These are phyloP conservation scores for Triticum dicoccoides DNA, from an alignment of 176 grass and related monocot genomes.

Conservation along the genomic window DNA sequence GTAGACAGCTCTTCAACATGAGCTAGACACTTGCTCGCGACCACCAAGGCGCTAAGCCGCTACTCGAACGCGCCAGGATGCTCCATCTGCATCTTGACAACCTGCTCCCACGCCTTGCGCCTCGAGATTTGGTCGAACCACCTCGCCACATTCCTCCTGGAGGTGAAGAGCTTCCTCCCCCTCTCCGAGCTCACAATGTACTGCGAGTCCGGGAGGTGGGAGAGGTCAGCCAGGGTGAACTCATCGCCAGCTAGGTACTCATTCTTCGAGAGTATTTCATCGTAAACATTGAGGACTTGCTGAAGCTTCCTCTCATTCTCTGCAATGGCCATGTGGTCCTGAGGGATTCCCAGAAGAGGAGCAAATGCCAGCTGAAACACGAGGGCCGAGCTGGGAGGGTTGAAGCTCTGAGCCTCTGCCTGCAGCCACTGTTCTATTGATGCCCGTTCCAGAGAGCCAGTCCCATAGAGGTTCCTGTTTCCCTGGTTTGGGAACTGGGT, in stretches of 20 bases:
- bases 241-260: slow-evolving; percentile 52
- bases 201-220: slow-evolving; percentile 68
- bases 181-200: slow-evolving; percentile 57
- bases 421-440: slow-evolving; percentile 89
- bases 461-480: slow-evolving; percentile 60
- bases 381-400: slow-evolving; percentile 60
- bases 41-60: neutral
- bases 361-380: slow-evolving; percentile 86
- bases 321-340: slow-evolving; percentile 49
- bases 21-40: neutral
- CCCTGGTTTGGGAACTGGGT: slow-evolving; percentile 56
- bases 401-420: slow-evolving; percentile 65
- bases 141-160: slow-evolving; percentile 66
- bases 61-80: slow-evolving; percentile 58
- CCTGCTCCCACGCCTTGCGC: slow-evolving; percentile 55
- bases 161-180: slow-evolving; percentile 67
- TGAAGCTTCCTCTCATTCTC: slow-evolving; percentile 57
- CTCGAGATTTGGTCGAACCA: slow-evolving; percentile 59
- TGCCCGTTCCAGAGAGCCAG: slow-evolving; percentile 65
- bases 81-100: slow-evolving; percentile 70
- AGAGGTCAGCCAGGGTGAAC: slow-evolving; percentile 65
- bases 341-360: slow-evolving; percentile 33
- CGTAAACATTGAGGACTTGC: slow-evolving; percentile 56
- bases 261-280: slow-evolving; percentile 51
- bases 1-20: slow-evolving; percentile 11